phyloP scores from a whole-genome alignment of 1,284 basidiomycete genomes.

The Rhodotorula sp. region DNA sequence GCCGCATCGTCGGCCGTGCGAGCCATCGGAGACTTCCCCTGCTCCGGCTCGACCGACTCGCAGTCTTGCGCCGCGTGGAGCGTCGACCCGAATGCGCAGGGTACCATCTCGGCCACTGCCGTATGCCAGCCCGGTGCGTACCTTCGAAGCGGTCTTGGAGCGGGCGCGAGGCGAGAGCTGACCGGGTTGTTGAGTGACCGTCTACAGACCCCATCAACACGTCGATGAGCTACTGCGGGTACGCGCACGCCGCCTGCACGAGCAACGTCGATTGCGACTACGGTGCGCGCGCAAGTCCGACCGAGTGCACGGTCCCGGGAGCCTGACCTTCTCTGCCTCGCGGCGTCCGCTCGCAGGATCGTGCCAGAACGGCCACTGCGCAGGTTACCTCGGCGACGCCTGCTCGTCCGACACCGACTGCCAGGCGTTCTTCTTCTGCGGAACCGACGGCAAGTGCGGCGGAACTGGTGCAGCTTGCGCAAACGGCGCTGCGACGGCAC shows the following conservation, averaged over 20 bases:
- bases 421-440: slow-evolving; percentile 44
- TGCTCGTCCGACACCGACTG: slow-evolving; percentile 37
- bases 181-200: not conserved
- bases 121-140: slow-evolving; percentile 36
- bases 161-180: not conserved
- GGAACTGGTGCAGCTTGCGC: slow-evolving; percentile 32
- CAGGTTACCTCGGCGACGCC: slow-evolving; percentile 37
- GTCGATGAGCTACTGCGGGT: slow-evolving; percentile 39
- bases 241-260: slow-evolving; percentile 36
- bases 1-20: slow-evolving; percentile 11
- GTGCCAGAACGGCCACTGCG: slow-evolving; percentile 30
- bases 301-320: not conserved
- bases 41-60: slow-evolving; percentile 23
- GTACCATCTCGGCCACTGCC: slow-evolving; percentile 29
- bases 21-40: slow-evolving; percentile 42
- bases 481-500: slow-evolving; percentile 27
- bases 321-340: too few relatives aligned
- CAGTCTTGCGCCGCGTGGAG: slow-evolving; percentile 34
- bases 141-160: too few relatives aligned
- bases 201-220: slow-evolving; percentile 38
- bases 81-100: slow-evolving; percentile 27
- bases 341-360: slow-evolving; percentile 19
- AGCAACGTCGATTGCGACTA: slow-evolving; percentile 39
- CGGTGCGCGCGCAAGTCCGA: slow-evolving; percentile 16
- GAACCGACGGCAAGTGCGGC: slow-evolving; percentile 33